Conservation (phyloP, 768 basidiomycete species). For the Strobilomyces echinocephalus region DNA sequence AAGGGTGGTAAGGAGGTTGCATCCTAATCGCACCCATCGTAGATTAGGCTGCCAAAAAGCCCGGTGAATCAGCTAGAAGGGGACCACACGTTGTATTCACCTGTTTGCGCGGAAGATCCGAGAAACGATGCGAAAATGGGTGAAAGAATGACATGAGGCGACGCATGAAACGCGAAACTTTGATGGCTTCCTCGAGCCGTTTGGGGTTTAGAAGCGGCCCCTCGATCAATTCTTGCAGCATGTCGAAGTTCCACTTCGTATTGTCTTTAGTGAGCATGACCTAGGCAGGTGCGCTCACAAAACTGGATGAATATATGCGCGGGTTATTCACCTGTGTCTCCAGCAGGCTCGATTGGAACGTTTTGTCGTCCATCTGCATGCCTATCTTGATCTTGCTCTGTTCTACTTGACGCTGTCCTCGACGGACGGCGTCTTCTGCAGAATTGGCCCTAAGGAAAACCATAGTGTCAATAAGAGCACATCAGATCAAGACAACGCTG, state of each 20-base stretch:
- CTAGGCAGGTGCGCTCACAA: conserved; percentile 34
- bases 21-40: conserved; percentile 86
- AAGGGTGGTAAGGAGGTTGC: conserved; percentile 75
- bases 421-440: conserved; percentile 78
- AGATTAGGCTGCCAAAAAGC: conserved; percentile 51
- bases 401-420: conserved; percentile 88
- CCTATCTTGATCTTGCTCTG: conserved; percentile 84
- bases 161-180: conserved; percentile 83
- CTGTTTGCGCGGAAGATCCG: conserved; percentile 68
- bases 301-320: not conserved
- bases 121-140: conserved; percentile 84
- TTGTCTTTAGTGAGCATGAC: conserved; percentile 86
- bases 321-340: conserved; percentile 69
- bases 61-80: not conserved
- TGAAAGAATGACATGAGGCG: conserved; percentile 91
- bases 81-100: conserved; percentile 32
- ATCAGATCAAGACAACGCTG: conserved; percentile 8
- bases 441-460: conserved; percentile 57
- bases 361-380: conserved; percentile 93
- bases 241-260: conserved; percentile 89
- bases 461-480: not conserved
- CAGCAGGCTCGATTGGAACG: conserved; percentile 78
- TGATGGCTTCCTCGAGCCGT: conserved; percentile 91
- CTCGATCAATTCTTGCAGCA: conserved; percentile 82
- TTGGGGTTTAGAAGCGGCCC: conserved; percentile 89